Evolutionary conservation across 2,329 filamentous ascomycete species (phyloP).

Genomic region (Fusarium verrucosum): DNA sequence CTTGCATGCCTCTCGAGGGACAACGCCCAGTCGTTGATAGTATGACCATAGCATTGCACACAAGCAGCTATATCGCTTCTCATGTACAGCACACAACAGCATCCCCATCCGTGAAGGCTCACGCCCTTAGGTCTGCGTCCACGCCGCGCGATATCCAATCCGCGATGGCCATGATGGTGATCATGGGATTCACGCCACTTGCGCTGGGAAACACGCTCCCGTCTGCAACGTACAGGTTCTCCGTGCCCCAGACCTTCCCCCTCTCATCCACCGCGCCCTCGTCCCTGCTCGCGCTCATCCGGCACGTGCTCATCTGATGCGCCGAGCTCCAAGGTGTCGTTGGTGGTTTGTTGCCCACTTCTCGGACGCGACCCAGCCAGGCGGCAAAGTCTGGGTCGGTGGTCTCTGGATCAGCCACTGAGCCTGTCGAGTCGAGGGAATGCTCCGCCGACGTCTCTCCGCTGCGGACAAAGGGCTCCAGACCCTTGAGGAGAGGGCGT

Average conservation of each 20-base stretch:
- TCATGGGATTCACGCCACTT: conserved; percentile 84
- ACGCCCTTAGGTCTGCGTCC: conserved; percentile 53
- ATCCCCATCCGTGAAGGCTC: conserved; percentile 5
- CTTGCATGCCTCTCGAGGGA: conserved; percentile 17
- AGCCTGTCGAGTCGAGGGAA: conserved; percentile 24
- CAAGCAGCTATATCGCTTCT: conserved; percentile 6
- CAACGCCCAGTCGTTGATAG: conserved; percentile 24
- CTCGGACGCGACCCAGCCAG: conserved; percentile 65
- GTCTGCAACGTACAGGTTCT: conserved; percentile 75
- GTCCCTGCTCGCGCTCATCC: conserved; percentile 68
- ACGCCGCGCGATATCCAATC: conserved; percentile 71
- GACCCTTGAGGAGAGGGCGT: conserved; percentile 68
- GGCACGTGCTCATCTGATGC: conserved; percentile 82
- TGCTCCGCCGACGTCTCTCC: conserved; percentile 31
- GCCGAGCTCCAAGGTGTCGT: conserved; percentile 70
- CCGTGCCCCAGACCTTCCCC: conserved; percentile 71
- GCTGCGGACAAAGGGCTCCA: conserved; percentile 67
- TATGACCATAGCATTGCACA: conserved; percentile 19
- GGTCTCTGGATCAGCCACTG: conserved; percentile 55
- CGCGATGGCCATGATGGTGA: conserved; percentile 76
- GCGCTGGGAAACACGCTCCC: conserved; percentile 80
- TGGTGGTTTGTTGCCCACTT: conserved; percentile 60
- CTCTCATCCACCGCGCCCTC: conserved; percentile 67
- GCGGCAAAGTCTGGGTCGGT: conserved; percentile 67
- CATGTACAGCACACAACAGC: conserved; percentile 1